A percentile compares a stretch with the other conserved stretches of the same genome.
These are phyloP conservation scores for Corynespora cassiicola DNA, from an alignment of 2,329 filamentous ascomycete genomes.

Conservation along the genomic window DNA sequence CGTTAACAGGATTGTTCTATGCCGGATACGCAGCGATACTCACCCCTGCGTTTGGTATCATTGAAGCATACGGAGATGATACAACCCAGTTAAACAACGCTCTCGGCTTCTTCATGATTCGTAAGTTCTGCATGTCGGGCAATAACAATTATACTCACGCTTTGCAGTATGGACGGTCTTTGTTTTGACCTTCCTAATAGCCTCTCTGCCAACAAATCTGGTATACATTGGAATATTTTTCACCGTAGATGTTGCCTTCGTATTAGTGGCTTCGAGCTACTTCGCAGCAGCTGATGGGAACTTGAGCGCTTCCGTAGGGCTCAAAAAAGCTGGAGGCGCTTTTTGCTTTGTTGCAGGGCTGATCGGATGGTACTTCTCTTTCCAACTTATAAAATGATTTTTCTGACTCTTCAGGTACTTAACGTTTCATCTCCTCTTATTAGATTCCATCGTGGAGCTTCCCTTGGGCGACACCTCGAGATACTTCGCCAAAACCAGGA, in stretches of 20 bases:
- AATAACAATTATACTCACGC: background rate
- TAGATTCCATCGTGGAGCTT: conserved; percentile 32
- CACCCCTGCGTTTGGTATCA: conserved; percentile 55
- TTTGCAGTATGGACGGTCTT: conserved; percentile 55
- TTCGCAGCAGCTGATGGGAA: conserved; percentile 55
- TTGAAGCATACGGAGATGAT: conserved; percentile 52
- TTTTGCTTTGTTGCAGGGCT: conserved; percentile 56
- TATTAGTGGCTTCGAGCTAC: conserved; percentile 52
- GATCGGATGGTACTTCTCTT: conserved; percentile 43
- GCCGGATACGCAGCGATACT: conserved; percentile 57
- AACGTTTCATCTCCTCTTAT: conserved; percentile 28
- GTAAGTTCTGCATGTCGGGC: conserved; percentile 44
- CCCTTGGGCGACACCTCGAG: conserved; percentile 32
- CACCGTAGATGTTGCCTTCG: conserved; percentile 54
- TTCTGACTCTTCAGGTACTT: conserved; percentile 21
- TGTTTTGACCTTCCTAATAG: conserved; percentile 54
- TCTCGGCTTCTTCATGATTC: conserved; percentile 57
- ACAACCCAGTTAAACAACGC: conserved; percentile 56
- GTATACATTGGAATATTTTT: conserved; percentile 58
- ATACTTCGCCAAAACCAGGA: conserved; percentile 31
- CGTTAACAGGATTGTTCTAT: conserved; percentile 54
- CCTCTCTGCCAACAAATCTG: conserved; percentile 54
- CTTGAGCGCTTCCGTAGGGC: conserved; percentile 32
- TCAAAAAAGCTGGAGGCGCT: conserved; percentile 54
- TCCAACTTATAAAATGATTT: background rate